phyloP scores from a whole-genome alignment of 2,329 filamentous ascomycete genomes.

The Intubia oerlemansii region DNA sequence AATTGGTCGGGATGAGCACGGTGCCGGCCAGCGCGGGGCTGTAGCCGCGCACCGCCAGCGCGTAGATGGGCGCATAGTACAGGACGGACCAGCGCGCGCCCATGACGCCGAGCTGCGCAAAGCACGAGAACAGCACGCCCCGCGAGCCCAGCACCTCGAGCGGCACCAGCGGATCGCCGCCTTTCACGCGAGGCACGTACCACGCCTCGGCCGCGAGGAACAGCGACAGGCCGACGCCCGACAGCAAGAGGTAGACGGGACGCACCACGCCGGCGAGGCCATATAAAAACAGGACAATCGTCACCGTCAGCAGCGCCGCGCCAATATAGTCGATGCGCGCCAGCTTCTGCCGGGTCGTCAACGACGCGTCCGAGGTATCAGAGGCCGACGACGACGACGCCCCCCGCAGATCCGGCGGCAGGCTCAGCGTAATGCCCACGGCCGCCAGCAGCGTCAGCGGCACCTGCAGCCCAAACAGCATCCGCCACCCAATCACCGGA shows the following conservation, averaged over 20 bases:
- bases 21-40: slow-evolving; percentile 48
- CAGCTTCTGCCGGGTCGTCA: slow-evolving; percentile 30
- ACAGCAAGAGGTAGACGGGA: slow-evolving; percentile 35
- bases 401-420: slow-evolving; percentile 25
- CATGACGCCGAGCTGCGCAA: slow-evolving; percentile 61
- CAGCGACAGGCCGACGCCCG: slow-evolving; percentile 24
- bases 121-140: slow-evolving; percentile 49
- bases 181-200: slow-evolving; percentile 9
- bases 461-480: slow-evolving; percentile 52
- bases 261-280: slow-evolving; percentile 43
- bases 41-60: slow-evolving; percentile 53
- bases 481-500: slow-evolving; percentile 43
- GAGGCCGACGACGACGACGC: background rate
- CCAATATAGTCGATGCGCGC: slow-evolving; percentile 55
- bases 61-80: slow-evolving; percentile 64
- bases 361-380: slow-evolving; percentile 14
- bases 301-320: slow-evolving; percentile 29
- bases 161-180: slow-evolving; percentile 59
- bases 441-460: slow-evolving; percentile 42
- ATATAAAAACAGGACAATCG: slow-evolving; percentile 52
- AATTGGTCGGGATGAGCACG: slow-evolving; percentile 62
- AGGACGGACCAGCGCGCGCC: slow-evolving; percentile 60
- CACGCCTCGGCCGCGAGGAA: slow-evolving; percentile 41
- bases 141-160: slow-evolving; percentile 46
- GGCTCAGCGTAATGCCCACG: slow-evolving; percentile 37